Evolutionary conservation across 139 green algal genomes (phyloP).

Genomic region (Microglena sp.): DNA sequence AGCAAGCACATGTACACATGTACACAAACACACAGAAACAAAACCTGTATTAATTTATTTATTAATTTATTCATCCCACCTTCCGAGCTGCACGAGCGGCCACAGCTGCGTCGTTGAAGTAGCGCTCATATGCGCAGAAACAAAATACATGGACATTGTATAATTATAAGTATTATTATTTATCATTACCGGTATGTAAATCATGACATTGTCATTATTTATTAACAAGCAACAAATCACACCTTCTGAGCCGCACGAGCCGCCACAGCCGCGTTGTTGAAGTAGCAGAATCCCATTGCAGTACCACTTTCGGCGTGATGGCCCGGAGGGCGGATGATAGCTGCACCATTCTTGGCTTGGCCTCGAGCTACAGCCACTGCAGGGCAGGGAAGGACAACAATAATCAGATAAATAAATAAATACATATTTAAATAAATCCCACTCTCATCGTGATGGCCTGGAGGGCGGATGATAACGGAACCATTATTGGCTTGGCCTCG

Average conservation of each 20-base stretch:
- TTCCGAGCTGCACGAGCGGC: too few species aligned
- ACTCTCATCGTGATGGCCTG: slow-evolving; percentile 65
- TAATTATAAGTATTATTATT: too few species aligned
- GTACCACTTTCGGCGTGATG: slow-evolving; percentile 64
- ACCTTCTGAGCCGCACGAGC: slow-evolving; percentile 35
- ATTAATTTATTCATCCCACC: too few species aligned
- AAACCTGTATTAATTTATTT: too few species aligned
- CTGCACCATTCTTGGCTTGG: slow-evolving; percentile 27
- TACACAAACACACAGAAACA: too few species aligned
- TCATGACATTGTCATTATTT: too few species aligned
- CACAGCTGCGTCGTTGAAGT: too few species aligned
- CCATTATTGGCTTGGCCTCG: slow-evolving; percentile 26
- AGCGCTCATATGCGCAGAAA: too few species aligned
- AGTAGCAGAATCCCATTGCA: slow-evolving; percentile 86
- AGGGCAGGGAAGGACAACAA: background rate
- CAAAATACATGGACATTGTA: too few species aligned
- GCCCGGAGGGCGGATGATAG: slow-evolving; percentile 34
- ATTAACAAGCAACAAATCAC: too few species aligned
- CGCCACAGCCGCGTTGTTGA: slow-evolving; percentile 66
- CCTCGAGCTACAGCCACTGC: slow-evolving; percentile 34
- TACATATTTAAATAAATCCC: background rate
- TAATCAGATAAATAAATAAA: background rate
- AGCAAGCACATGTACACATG: too few species aligned
- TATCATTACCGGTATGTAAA: too few species aligned
- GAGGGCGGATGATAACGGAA: slow-evolving; percentile 35